These are phyloP conservation scores for Microdochium trichocladiopsis DNA, from an alignment of 2,329 filamentous ascomycete genomes.

Conservation along the genomic window DNA sequence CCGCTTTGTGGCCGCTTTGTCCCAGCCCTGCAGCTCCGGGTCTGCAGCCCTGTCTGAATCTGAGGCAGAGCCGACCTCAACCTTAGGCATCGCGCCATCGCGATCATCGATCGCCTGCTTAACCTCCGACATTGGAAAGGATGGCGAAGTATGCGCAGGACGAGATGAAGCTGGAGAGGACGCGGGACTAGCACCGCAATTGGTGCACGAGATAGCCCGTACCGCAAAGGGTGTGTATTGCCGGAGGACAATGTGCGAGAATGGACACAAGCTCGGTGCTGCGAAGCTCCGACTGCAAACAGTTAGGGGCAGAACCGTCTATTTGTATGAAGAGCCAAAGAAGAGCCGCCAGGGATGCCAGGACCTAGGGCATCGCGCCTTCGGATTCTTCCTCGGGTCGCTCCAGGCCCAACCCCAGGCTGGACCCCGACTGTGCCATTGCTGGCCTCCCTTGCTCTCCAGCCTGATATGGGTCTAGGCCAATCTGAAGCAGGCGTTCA, in stretches of 20 bases:
- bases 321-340: neutral
- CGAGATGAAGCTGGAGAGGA: neutral
- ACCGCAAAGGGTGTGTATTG: neutral
- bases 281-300: neutral
- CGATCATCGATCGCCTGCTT: neutral
- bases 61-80: neutral
- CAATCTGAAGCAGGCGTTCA: too few relatives aligned
- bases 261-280: neutral
- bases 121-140: neutral
- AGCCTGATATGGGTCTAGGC: too few relatives aligned
- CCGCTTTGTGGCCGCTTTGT: slow-evolving; percentile 33
- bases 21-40: slow-evolving; percentile 13
- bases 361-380: too few relatives aligned
- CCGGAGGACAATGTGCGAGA: neutral
- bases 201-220: neutral
- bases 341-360: too few relatives aligned
- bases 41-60: neutral
- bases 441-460: too few relatives aligned
- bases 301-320: neutral
- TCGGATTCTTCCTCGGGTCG: too few relatives aligned
- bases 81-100: neutral
- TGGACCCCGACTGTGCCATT: too few relatives aligned
- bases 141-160: neutral
- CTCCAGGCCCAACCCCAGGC: too few relatives aligned
- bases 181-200: neutral